Conservation (phyloP, 225 moss, liverwort and hornwort genomes). For the Antitrichia curtipendula region DNA sequence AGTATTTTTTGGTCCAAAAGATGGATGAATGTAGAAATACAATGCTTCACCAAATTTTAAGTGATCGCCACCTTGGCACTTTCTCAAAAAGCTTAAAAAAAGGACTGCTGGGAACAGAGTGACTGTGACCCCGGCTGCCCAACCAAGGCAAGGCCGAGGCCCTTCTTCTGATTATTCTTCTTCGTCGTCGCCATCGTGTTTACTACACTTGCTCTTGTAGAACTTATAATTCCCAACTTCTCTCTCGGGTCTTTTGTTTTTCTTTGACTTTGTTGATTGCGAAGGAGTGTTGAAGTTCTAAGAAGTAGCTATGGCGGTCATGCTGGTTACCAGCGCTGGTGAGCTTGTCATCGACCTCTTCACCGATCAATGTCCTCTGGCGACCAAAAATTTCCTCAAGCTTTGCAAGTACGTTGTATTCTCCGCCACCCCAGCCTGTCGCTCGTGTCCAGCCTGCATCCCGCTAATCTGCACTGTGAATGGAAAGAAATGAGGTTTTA, state of each 20-base stretch:
- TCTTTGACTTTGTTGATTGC: background rate
- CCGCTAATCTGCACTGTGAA: background rate
- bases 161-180: background rate
- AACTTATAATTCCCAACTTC: background rate
- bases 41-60: too few species aligned
- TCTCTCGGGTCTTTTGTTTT: too few species aligned
- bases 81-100: too few species aligned
- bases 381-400: slow-evolving; percentile 89
- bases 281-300: background rate
- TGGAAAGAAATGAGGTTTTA: slow-evolving; percentile 6
- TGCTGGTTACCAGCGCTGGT: slow-evolving; percentile 80
- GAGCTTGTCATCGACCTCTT: slow-evolving; percentile 87
- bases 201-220: background rate
- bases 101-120: background rate
- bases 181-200: background rate
- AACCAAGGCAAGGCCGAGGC: background rate
- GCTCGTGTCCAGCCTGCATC: background rate
- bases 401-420: slow-evolving; percentile 70
- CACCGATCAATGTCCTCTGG: slow-evolving; percentile 72
- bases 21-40: too few species aligned
- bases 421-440: background rate
- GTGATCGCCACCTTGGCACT: too few species aligned
- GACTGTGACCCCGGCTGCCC: background rate
- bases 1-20: too few species aligned
- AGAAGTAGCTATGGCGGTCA: slow-evolving; percentile 50